Evolutionary conservation across 1,284 basidiomycete species (phyloP), one percentile per base, ranked within the genome.

Genomic region (Phellinidium pouzarii): DNA sequence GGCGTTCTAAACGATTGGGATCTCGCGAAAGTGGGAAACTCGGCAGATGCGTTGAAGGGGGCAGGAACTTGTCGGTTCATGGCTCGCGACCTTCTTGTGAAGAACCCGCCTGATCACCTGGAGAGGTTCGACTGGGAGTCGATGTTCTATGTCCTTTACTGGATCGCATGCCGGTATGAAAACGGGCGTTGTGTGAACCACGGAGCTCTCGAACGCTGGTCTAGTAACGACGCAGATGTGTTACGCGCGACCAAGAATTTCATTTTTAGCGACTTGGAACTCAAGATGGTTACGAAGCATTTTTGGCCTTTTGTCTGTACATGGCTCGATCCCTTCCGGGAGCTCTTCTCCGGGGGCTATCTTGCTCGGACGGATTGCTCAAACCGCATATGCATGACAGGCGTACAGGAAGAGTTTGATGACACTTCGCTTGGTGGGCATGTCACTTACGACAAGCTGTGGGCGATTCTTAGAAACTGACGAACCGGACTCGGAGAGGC

Each of bases 1-100:
- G 52, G 52, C 12, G 52, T 53, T 5, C 23, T 53, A 8, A 47
- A 41, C 42, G 52, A 48, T 14, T 53, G 34, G 27, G 52, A 53
- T 22, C 44, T 47, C 17, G 52, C 52, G 14, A 17, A 26, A 20
- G 29, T 48, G 3, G 25, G 8, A 1, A 4, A 20, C 2, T 5
- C 20, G 8, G 6, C 19, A 34, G 40, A 27, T 36, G 17, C 9
- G 44, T 27, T 27, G 17, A 25, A 4, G 26, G 26, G n/a, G 9
- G 42, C 31, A 3, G 44, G 45, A n/a, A 48, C 45, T 25, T 37
- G 44, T 17, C 36, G 23, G 19, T 53, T 53, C 52, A 48, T 53
- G 44, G 19, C 52, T 26, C 25, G 3, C 7, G 52, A 53, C 6
- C 40, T 53, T 8, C 45, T 47, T 4, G 9, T 22, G 7, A 3